Conservation (phyloP, 2,329 filamentous ascomycete species). For the Aureobasidium vineae region DNA sequence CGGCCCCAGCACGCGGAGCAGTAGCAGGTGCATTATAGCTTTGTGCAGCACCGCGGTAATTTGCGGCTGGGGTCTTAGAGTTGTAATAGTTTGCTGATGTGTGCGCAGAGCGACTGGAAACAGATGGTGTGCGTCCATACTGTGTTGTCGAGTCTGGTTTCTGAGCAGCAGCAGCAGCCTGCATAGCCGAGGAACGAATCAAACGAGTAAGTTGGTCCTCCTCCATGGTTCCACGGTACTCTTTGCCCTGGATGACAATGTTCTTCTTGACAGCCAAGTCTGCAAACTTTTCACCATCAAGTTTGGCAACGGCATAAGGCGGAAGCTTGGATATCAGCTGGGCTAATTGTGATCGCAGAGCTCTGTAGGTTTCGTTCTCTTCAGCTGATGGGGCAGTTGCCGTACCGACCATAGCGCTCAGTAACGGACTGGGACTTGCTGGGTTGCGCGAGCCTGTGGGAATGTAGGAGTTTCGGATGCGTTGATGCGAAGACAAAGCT, state of each 20-base stretch:
- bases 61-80: constrained; percentile 32
- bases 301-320: constrained; percentile 79
- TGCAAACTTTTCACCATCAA: constrained; percentile 81
- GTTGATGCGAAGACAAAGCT: constrained; percentile 73
- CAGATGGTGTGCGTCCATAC: constrained; percentile 27
- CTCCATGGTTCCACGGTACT: constrained; percentile 77
- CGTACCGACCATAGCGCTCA: constrained; percentile 54
- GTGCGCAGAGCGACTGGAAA: constrained; percentile 14
- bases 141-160: constrained; percentile 13
- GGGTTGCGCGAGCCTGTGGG: constrained; percentile 49
- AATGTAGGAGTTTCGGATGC: constrained; percentile 70
- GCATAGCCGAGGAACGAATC: constrained; percentile 41
- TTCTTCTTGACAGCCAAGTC: constrained; percentile 79
- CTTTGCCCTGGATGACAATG: constrained; percentile 68
- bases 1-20: constrained; percentile 5
- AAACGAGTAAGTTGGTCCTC: constrained; percentile 64
- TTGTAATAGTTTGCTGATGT: constrained; percentile 27
- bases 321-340: constrained; percentile 73
- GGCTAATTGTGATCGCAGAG: constrained; percentile 70
- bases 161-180: constrained; percentile 32
- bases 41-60: constrained; percentile 30
- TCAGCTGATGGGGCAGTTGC: constrained; percentile 63
- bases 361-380: constrained; percentile 63
- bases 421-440: constrained; percentile 63
- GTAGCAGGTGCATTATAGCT: constrained; percentile 18